Evolutionary conservation across 352 stramenopile species (phyloP).

Genomic region (Globisporangium irregulare): DNA sequence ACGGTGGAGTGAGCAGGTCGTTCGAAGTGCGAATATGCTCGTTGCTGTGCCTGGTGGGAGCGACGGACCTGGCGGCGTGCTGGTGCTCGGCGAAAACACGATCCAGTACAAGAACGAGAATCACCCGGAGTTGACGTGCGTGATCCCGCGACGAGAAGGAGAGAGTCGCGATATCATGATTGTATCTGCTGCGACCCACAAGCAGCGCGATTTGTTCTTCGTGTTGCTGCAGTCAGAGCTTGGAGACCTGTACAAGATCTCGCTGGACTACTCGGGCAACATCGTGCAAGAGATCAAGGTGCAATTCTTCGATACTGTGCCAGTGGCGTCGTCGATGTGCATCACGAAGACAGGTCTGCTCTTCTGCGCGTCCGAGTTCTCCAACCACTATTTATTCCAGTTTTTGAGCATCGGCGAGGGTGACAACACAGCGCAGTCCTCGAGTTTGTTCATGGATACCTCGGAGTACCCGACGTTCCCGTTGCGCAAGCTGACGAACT

Average conservation of each 20-base stretch:
- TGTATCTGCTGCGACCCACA: conserved; percentile 91
- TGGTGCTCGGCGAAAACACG: conserved; percentile 96
- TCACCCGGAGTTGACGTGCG: conserved; percentile 73
- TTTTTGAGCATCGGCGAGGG: conserved; percentile 96
- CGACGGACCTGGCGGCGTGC: conserved; percentile 89
- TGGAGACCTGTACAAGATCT: conserved; percentile 99
- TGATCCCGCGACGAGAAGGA: conserved; percentile 75
- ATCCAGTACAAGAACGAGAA: conserved; percentile 97
- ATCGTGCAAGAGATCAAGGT: conserved; percentile 86
- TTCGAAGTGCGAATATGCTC: conserved; percentile 92
- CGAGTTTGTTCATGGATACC: conserved; percentile 72
- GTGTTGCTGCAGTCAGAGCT: conserved; percentile 97
- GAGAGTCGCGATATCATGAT: conserved; percentile 90
- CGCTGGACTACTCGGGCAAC: conserved; percentile 83
- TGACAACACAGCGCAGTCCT: conserved; percentile 73
- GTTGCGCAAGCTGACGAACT: conserved; percentile 87
- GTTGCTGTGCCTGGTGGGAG: conserved; percentile 85
- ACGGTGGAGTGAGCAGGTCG: conserved; percentile 89
- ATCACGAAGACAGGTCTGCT: conserved; percentile 98
- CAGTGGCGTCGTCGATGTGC: conserved; percentile 91
- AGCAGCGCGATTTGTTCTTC: conserved; percentile 96
- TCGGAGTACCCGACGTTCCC: conserved; percentile 59
- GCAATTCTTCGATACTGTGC: conserved; percentile 97
- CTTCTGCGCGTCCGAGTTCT: conserved; percentile 96
- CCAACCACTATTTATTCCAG: conserved; percentile 98